phyloP scores from a whole-genome alignment of 306 rosid genomes.

The Acacia melanoxylon region DNA sequence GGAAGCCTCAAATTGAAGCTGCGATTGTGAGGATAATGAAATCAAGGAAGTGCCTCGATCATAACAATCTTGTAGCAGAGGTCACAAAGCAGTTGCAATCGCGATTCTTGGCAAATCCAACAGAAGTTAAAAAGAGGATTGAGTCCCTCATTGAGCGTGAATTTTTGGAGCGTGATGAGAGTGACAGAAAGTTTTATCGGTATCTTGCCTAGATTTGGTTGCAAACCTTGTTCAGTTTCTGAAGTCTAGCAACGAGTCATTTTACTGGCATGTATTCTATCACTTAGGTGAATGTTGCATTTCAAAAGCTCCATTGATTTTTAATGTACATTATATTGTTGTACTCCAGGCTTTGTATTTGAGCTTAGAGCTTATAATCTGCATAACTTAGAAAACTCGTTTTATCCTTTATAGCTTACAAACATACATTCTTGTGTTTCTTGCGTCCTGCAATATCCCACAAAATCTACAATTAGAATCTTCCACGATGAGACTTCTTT shows the following conservation, averaged over 20 bases:
- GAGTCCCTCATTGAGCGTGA: slow-evolving; percentile 91
- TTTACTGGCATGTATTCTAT: slow-evolving; percentile 28
- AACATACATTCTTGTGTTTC: too few species aligned
- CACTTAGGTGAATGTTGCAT: slow-evolving; percentile 27
- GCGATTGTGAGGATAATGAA: slow-evolving; percentile 92
- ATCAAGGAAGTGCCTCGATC: slow-evolving; percentile 80
- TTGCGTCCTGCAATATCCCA: too few species aligned
- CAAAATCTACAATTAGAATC: too few species aligned
- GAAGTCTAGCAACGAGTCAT: slow-evolving; percentile 10
- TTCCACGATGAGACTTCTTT: too few species aligned
- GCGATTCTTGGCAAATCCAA: slow-evolving; percentile 82
- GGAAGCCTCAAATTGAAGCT: slow-evolving; percentile 97
- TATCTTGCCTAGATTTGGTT: slow-evolving; percentile 69
- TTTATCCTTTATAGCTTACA: neutral
- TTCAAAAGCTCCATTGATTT: slow-evolving; percentile 38
- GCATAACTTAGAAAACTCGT: neutral
- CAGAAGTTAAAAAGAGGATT: slow-evolving; percentile 81
- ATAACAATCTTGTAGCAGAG: slow-evolving; percentile 81
- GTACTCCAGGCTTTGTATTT: slow-evolving; percentile 11
- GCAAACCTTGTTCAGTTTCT: slow-evolving; percentile 17
- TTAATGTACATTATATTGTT: slow-evolving; percentile 40
- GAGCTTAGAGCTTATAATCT: slow-evolving; percentile 11
- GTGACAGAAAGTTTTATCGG: slow-evolving; percentile 79
- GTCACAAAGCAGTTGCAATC: slow-evolving; percentile 90
- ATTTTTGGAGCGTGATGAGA: slow-evolving; percentile 84